Evolutionary conservation across 2,329 filamentous ascomycete species (phyloP).

Genomic region (Erysiphe pulchra): DNA sequence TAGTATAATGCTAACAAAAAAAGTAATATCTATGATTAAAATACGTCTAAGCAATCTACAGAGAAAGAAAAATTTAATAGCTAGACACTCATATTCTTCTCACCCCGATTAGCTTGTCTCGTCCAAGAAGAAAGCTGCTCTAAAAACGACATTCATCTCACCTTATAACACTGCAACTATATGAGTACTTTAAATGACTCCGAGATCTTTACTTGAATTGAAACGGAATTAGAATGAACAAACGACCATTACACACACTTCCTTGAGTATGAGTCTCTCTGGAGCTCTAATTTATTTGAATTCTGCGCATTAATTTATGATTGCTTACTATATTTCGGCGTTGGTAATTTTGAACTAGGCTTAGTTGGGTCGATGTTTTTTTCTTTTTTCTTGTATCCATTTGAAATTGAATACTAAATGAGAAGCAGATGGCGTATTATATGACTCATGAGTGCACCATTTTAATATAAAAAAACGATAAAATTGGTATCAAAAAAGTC

Average conservation of each 20-base stretch:
- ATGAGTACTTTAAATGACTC: neutral
- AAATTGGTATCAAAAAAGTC: no score
- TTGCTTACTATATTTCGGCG: neutral
- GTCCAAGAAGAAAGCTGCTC: neutral
- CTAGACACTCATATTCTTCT: slow-evolving; percentile 16
- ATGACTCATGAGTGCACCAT: neutral
- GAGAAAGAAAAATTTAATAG: slow-evolving; percentile 35
- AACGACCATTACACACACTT: neutral
- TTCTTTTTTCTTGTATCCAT: neutral
- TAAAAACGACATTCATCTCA: neutral
- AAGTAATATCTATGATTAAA: slow-evolving; percentile 37
- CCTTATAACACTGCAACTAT: neutral
- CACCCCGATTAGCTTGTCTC: neutral
- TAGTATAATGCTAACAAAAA: slow-evolving; percentile 10
- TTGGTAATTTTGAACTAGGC: neutral
- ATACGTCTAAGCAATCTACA: slow-evolving; percentile 27
- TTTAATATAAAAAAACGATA: neutral
- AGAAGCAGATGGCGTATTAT: neutral
- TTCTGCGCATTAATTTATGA: neutral
- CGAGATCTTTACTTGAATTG: neutral
- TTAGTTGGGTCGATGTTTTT: neutral
- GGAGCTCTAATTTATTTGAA: neutral
- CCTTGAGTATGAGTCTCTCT: neutral
- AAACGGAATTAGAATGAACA: neutral
- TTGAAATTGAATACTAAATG: neutral